These are phyloP conservation scores for Volvox africanus DNA, from an alignment of 139 green algal genomes.

Conservation along the genomic window DNA sequence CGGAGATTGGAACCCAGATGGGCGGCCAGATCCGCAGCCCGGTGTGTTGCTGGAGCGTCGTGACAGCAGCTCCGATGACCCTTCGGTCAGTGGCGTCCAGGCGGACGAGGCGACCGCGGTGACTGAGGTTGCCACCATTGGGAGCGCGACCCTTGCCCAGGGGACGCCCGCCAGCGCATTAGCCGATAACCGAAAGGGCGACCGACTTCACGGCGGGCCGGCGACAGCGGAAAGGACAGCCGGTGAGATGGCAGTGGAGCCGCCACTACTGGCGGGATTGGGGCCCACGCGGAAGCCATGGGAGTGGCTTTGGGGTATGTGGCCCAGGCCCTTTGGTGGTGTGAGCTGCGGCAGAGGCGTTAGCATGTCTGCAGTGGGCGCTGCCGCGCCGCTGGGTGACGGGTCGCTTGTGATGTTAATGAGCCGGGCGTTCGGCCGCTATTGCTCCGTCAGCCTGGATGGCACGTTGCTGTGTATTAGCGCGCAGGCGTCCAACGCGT, in stretches of 20 bases:
- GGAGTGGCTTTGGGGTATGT: neutral
- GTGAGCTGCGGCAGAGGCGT: neutral
- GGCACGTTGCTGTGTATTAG: conserved; percentile 40
- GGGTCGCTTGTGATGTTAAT: conserved; percentile 24
- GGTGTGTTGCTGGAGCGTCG: too few relatives aligned
- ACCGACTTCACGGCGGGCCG: neutral
- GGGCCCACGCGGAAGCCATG: neutral
- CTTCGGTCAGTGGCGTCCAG: too few relatives aligned
- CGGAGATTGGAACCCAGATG: too few relatives aligned
- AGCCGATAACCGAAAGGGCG: too few relatives aligned
- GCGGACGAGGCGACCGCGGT: too few relatives aligned
- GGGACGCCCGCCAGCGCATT: too few relatives aligned
- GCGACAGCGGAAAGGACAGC: neutral
- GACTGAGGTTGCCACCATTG: too few relatives aligned
- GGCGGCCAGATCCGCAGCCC: too few relatives aligned
- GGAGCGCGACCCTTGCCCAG: too few relatives aligned
- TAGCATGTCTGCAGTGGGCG: neutral
- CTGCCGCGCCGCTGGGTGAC: conserved; percentile 2
- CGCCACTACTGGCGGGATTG: neutral
- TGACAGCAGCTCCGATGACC: too few relatives aligned
- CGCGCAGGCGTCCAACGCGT: conserved; percentile 32
- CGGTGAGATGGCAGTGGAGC: neutral
- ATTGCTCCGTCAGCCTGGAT: conserved; percentile 35
- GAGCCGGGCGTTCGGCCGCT: neutral
- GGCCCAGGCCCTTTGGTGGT: too few relatives aligned